phyloP scores from a whole-genome alignment of 2,329 filamentous ascomycete species.

The Microcyclospora pomicola region DNA sequence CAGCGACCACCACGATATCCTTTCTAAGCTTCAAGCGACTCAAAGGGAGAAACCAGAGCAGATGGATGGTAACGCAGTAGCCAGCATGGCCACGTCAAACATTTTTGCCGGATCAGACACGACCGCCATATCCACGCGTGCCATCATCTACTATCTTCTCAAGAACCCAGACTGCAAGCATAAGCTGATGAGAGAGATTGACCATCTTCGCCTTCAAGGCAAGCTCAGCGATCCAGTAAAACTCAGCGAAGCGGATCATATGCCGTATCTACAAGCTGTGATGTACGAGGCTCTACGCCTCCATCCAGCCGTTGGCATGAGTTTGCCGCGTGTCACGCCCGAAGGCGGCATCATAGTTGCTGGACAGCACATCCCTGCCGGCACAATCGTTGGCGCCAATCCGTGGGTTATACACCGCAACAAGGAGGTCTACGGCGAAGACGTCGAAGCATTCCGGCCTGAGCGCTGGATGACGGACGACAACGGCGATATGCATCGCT shows the following conservation, averaged over 20 bases:
- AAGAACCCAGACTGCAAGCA: slow-evolving; percentile 19
- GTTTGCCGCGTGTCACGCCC: slow-evolving; percentile 27
- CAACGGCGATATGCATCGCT: slow-evolving; percentile 15
- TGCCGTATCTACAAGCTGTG: slow-evolving; percentile 30
- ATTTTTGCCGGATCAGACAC: slow-evolving; percentile 32
- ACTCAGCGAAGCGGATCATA: slow-evolving; percentile 20
- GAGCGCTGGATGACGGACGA: slow-evolving; percentile 23
- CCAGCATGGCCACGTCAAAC: slow-evolving; percentile 25
- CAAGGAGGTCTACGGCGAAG: slow-evolving; percentile 17
- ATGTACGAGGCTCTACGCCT: slow-evolving; percentile 30
- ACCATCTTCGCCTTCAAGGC: slow-evolving; percentile 12
- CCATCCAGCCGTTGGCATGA: slow-evolving; percentile 30
- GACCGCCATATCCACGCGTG: slow-evolving; percentile 26
- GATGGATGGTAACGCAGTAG: slow-evolving; percentile 24
- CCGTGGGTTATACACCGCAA: slow-evolving; percentile 23
- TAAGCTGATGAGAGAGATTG: slow-evolving; percentile 24
- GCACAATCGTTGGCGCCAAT: slow-evolving; percentile 14
- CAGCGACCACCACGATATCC: slow-evolving; percentile 24
- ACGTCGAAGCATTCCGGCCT: slow-evolving; percentile 22
- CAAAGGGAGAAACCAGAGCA: slow-evolving; percentile 24
- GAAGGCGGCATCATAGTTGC: slow-evolving; percentile 24
- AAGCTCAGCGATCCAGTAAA: slow-evolving; percentile 18
- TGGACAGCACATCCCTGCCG: slow-evolving; percentile 20
- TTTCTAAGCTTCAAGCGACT: slow-evolving; percentile 24
- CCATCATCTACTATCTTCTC: slow-evolving; percentile 27